A percentile compares a stretch with the other conserved stretches of the same genome.
Conservation (phyloP, 495 filamentous ascomycete genomes). For the Penicillium canariense region DNA sequence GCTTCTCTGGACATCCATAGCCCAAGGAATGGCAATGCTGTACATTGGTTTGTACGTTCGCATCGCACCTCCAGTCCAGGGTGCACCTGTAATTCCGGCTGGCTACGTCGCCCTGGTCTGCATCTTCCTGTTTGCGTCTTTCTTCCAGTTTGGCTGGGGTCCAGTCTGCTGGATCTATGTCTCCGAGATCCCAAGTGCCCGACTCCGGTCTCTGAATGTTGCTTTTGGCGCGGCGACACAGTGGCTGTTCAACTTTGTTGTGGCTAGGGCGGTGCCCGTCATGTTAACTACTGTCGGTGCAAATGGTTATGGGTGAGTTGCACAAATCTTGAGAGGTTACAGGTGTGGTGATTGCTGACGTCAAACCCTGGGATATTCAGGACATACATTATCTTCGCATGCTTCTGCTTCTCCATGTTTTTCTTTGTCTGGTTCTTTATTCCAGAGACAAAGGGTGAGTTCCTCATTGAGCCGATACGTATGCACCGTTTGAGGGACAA, state of each 20-base stretch:
- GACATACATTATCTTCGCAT: conserved; percentile 42
- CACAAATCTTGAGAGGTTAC: background rate
- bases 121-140: conserved; percentile 71
- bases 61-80: conserved; percentile 59
- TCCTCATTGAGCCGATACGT: background rate
- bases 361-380: conserved; percentile 3
- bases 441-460: conserved; percentile 67
- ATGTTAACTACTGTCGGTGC: conserved; percentile 56
- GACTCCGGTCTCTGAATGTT: conserved; percentile 66
- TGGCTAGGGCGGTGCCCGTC: conserved; percentile 39
- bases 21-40: conserved; percentile 68
- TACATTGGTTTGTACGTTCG: conserved; percentile 80
- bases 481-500: too few relatives aligned
- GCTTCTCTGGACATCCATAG: conserved; percentile 71
- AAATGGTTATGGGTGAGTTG: conserved; percentile 55
- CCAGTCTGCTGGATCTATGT: conserved; percentile 78
- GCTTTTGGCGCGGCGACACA: conserved; percentile 64
- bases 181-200: conserved; percentile 68
- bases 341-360: conserved; percentile 41
- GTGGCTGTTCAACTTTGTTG: conserved; percentile 47
- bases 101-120: conserved; percentile 68
- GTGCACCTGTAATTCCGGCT: conserved; percentile 48
- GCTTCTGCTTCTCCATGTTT: conserved; percentile 65
- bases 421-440: conserved; percentile 70
- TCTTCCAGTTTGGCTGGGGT: conserved; percentile 79